Evolutionary conservation across 192 early-diverging fungal species (phyloP).

Genomic region (Coemansia sp.): DNA sequence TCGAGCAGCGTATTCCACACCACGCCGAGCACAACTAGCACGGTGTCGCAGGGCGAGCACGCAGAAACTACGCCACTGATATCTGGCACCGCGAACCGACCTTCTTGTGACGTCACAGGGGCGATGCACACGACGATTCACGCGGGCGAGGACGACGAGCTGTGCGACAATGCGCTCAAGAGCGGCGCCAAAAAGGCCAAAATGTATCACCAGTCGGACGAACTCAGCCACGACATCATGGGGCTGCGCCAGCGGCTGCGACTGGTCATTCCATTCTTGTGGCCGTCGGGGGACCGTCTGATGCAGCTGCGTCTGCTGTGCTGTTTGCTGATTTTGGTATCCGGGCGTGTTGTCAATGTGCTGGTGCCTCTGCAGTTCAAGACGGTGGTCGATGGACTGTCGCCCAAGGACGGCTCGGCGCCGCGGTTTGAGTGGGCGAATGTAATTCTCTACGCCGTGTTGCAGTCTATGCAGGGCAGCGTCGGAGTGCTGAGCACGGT

Average conservation of each 20-base stretch:
- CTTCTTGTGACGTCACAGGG: background rate
- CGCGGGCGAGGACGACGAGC: background rate
- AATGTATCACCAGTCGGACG: constrained; percentile 55
- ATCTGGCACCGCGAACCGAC: background rate
- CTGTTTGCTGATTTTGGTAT: constrained; percentile 65
- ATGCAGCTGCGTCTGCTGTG: constrained; percentile 69
- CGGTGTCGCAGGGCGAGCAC: constrained; percentile 12
- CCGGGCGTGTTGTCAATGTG: constrained; percentile 75
- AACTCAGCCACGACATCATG: constrained; percentile 47
- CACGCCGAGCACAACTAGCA: constrained; percentile 18
- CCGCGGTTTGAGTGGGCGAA: constrained; percentile 51
- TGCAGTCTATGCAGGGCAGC: constrained; percentile 56
- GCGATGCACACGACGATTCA: constrained; percentile 2
- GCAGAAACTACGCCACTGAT: constrained; percentile 32
- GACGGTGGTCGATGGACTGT: constrained; percentile 71
- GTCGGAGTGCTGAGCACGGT: constrained; percentile 72
- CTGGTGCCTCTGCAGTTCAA: constrained; percentile 85
- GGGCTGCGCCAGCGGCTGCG: constrained; percentile 56
- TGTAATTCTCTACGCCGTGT: constrained; percentile 38
- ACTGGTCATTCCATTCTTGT: constrained; percentile 79
- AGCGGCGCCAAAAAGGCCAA: constrained; percentile 50
- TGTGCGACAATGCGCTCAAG: constrained; percentile 25
- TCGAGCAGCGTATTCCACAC: constrained; percentile 7
- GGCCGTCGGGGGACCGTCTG: constrained; percentile 63
- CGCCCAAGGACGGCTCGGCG: constrained; percentile 43